Evolutionary conservation across 495 filamentous ascomycete genomes (phyloP), one percentile per base, ranked within the genome.

Genomic region (Penicillium cinerascens): DNA sequence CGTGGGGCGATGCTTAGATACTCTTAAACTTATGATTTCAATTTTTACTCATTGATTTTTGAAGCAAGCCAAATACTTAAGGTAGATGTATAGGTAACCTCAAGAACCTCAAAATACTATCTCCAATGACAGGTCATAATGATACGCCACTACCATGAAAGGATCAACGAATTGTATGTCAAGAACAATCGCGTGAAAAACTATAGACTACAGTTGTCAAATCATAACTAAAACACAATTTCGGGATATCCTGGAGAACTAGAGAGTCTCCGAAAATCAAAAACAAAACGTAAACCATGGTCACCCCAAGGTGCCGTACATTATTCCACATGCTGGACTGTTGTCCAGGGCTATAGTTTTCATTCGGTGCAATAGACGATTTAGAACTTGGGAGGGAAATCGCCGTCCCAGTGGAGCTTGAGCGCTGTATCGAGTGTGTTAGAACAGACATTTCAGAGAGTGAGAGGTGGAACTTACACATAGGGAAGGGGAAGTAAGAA

Each of bases 401-500:
- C 60, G 29, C 58, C 60, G 26, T 66, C 63, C 63, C 63, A 66
- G 58, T 66, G 63, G 18, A 66, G 58, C 58, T 66, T 66, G 51
- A 66, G 63, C 11, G 57, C 59, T 62, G 36, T 54, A 51, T 20
- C 16, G n/a, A 41, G n/a, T 10, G 20, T 13, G 42, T 55, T 47
- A 49, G 45, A 43, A 33, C 9, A 35, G 1, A 11, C 6, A 17
- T n/a, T 10, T 27, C 27, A 13, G 16, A 42, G 33, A 33, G 27
- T 17, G 1, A 27, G 2, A 20, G 18, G 39, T n/a, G 35, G n/a
- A 23, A 65, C 77, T 75, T 82, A 70, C 80, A 85, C 23, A 79
- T 83, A 0, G 90, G 89, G 75, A 90, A 92, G 6, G 87, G 78
- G 64, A 78, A 87, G 69, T 83, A 83, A 26, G 78, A 76, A 22